Conservation (phyloP, 2,329 filamentous ascomycete species). For the Penicillium crustosum region DNA sequence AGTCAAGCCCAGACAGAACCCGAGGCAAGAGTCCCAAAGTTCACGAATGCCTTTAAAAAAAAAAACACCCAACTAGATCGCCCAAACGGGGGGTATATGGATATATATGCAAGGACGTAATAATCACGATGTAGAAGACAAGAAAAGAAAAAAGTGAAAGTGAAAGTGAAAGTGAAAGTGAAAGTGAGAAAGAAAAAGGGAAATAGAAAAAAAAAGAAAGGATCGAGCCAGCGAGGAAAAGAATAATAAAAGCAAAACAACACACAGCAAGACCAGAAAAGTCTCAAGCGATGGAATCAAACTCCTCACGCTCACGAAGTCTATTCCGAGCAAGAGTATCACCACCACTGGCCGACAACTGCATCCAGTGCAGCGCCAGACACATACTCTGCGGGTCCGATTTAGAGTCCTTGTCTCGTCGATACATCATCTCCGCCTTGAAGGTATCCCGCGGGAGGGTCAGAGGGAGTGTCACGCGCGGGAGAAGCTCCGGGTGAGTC, state of each 20-base stretch:
- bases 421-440: constrained; percentile 78
- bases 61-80: constrained; percentile 27
- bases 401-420: constrained; percentile 60
- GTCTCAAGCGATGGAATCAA: constrained; percentile 56
- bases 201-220: not conserved
- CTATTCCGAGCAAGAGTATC: constrained; percentile 82
- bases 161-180: not conserved
- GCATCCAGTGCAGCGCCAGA: constrained; percentile 96
- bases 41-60: constrained; percentile 24
- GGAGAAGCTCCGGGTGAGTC: constrained; percentile 81
- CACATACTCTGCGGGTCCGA: constrained; percentile 89
- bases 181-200: constrained; percentile 1
- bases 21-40: constrained; percentile 10
- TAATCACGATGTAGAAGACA: constrained; percentile 17
- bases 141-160: constrained; percentile 4
- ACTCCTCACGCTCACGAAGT: constrained; percentile 68
- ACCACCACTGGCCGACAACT: constrained; percentile 78
- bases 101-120: constrained; percentile 25
- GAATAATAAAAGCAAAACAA: constrained; percentile 33
- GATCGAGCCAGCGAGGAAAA: constrained; percentile 18
- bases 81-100: constrained; percentile 26
- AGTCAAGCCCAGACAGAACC: constrained; percentile 4
- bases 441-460: constrained; percentile 86
- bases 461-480: constrained; percentile 76
- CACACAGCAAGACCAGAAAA: constrained; percentile 2